These are phyloP conservation scores for Lactifluus rugatus DNA, from an alignment of 768 basidiomycete genomes.

Conservation along the genomic window DNA sequence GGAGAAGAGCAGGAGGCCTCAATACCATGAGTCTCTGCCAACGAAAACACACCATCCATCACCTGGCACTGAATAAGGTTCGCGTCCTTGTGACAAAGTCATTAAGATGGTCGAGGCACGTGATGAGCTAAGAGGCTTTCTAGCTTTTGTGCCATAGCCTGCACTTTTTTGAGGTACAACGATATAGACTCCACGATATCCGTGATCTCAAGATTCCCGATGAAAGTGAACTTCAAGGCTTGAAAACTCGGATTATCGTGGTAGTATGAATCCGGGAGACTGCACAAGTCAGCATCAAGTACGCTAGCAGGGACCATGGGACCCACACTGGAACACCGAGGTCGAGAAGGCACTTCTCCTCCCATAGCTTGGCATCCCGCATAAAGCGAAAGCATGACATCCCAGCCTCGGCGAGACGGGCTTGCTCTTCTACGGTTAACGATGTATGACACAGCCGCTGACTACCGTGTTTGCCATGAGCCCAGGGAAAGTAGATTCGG, in stretches of 20 bases:
- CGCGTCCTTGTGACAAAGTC: background rate
- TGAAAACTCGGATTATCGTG: slow-evolving; percentile 1
- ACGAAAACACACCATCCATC: background rate
- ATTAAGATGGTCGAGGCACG: background rate
- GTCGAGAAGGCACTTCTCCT: slow-evolving; percentile 3
- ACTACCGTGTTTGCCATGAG: slow-evolving; percentile 4
- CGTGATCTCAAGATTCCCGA: slow-evolving; percentile 1
- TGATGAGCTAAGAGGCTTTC: background rate
- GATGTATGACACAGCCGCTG: slow-evolving; percentile 5
- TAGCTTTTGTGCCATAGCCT: slow-evolving; percentile 1
- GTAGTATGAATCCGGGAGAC: slow-evolving; percentile 7
- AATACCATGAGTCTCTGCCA: background rate
- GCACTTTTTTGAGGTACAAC: slow-evolving; percentile 12
- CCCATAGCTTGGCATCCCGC: slow-evolving; percentile 12
- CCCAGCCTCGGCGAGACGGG: slow-evolving; percentile 4
- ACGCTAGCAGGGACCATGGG: too few species aligned
- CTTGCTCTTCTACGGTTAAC: slow-evolving; percentile 8
- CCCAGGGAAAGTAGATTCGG: slow-evolving; percentile 16
- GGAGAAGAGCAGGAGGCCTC: background rate
- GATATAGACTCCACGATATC: slow-evolving; percentile 8
- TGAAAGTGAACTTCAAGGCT: slow-evolving; percentile 1
- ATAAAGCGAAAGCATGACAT: slow-evolving; percentile 14
- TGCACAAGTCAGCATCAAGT: background rate
- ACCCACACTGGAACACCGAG: slow-evolving; percentile 1
- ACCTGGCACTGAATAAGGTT: background rate